These are phyloP conservation scores for Thymus quinquecostatus DNA, from an alignment of 257 asterid species.

Conservation along the genomic window DNA sequence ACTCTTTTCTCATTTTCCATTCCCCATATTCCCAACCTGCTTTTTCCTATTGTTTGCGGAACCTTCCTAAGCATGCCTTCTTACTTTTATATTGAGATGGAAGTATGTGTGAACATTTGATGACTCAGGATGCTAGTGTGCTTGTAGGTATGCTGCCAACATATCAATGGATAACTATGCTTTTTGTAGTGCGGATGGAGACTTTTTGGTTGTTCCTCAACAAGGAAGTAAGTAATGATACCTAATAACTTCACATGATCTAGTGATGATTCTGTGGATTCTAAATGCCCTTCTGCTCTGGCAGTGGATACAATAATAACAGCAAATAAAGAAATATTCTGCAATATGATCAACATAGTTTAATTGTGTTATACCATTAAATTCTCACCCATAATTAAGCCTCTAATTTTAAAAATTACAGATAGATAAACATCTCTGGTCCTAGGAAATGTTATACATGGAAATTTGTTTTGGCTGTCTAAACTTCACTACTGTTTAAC, in stretches of 20 bases:
- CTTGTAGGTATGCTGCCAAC: slow-evolving; percentile 82
- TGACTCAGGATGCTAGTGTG: slow-evolving; percentile 23
- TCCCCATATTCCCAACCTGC: background rate
- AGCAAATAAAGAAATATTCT: slow-evolving; percentile 9
- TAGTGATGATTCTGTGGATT: slow-evolving; percentile 16
- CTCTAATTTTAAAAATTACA: slow-evolving; percentile 3
- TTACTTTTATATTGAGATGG: slow-evolving; percentile 4
- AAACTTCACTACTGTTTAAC: slow-evolving; percentile 3
- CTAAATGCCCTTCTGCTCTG: slow-evolving; percentile 7
- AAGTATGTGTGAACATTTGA: slow-evolving; percentile 8
- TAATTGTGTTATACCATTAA: background rate
- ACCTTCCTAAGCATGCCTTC: slow-evolving; percentile 10
- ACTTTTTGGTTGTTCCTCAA: slow-evolving; percentile 94
- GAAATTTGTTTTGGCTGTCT: slow-evolving; percentile 2
- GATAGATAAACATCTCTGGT: slow-evolving; percentile 10
- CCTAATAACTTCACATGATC: background rate
- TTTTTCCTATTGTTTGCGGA: background rate
- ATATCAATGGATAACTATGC: slow-evolving; percentile 91
- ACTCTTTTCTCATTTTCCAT: background rate
- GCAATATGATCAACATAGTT: background rate
- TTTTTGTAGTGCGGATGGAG: slow-evolving; percentile 98
- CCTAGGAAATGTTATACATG: slow-evolving; percentile 3
- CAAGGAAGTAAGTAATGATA: slow-evolving; percentile 74
- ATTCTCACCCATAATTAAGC: slow-evolving; percentile 2
- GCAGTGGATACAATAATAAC: background rate